Base-by-base conservation (phyloP, 2,329 filamentous ascomycete species). In the Diaporthe sp. region DNA sequence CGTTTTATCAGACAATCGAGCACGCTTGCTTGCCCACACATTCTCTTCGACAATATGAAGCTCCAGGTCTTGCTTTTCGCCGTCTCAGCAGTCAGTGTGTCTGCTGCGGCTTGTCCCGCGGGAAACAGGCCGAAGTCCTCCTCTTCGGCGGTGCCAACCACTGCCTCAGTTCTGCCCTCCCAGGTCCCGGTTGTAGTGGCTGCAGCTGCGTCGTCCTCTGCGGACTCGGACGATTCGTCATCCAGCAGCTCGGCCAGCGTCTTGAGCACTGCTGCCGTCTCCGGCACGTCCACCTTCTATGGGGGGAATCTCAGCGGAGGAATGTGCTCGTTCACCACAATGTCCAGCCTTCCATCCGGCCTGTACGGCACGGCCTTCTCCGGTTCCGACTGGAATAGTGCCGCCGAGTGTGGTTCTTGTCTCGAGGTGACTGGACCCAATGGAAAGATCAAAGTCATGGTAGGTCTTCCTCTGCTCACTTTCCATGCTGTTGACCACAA, bases 381-480 rank as follows among this genome's bases (percentile, higher is more conserved):
- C 0, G 87, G 87, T 52, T 83, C 85, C 4, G 88, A 87, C 77
- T 94, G 92, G 92, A 82, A 86, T 68, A 82, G 80, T 70, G 86
- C 88, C 2, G 86, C 84, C 55, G 84, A 89, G 76, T 94, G 92
- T 78, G 92, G 92, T 77, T 84, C 86, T 28, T 94, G 92, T 77
- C 83, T 94, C 17, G 82, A 86, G 69, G 90, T 94, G 45, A 91
- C 86, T 3, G 89, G 89, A 0, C 88, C 87, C 5, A 85, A 81
- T 19, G 91, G 90, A 25, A 89, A 89, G 74, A 87, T 93, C 80
- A 92, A 86, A 42, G 91, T 89, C 52, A 93, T 94, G 92, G 89
- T 92, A 83, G 81, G 83, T 50, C 19, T 19, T 22, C 47, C 42
- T 25, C 50, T 15, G 22, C 28, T 47, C 2, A 33, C 10, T 12